A percentile compares a stretch with the other conserved stretches of the same genome.
Conservation (phyloP, 2,329 filamentous ascomycete genomes). For the Ceratocystis alfenasii region DNA sequence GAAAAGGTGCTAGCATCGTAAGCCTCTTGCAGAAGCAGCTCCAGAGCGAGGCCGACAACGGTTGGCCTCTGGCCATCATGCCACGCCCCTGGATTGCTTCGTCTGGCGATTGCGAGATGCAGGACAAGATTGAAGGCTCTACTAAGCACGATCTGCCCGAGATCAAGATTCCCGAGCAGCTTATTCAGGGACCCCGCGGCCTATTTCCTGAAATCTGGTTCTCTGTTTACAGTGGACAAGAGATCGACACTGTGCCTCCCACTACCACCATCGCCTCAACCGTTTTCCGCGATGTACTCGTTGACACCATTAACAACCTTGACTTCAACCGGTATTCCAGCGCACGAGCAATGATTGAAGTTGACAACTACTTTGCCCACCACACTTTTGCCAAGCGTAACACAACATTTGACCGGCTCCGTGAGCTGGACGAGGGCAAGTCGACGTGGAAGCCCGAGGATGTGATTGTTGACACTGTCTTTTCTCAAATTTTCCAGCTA, state of each 20-base stretch:
- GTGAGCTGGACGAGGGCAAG: conserved; percentile 50
- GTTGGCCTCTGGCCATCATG: conserved; percentile 62
- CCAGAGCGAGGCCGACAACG: conserved; percentile 58
- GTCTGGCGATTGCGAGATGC: conserved; percentile 47
- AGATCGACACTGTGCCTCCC: conserved; percentile 76
- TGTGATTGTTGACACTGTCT: conserved; percentile 91
- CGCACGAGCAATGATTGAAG: conserved; percentile 80
- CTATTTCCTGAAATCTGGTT: conserved; percentile 90
- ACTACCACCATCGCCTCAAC: conserved; percentile 65
- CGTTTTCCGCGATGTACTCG: conserved; percentile 70
- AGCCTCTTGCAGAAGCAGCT: conserved; percentile 77
- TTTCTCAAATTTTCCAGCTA: conserved; percentile 84
- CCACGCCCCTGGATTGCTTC: conserved; percentile 58
- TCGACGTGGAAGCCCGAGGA: conserved; percentile 96
- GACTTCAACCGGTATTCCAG: conserved; percentile 83
- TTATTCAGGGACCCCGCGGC: conserved; percentile 60
- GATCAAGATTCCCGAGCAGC: conserved; percentile 61
- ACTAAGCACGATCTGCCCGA: conserved; percentile 67
- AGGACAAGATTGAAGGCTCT: conserved; percentile 45
- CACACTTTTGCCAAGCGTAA: conserved; percentile 88
- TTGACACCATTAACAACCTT: conserved; percentile 87
- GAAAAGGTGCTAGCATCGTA: conserved; percentile 57
- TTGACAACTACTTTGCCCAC: conserved; percentile 87
- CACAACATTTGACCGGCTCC: conserved; percentile 80
- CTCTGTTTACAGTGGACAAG: conserved; percentile 80